Percentiles rank a stretch among this genome's conserved stretches.
Conservation (phyloP, 2,329 filamentous ascomycete genomes). For the Fusarium papillatum region DNA sequence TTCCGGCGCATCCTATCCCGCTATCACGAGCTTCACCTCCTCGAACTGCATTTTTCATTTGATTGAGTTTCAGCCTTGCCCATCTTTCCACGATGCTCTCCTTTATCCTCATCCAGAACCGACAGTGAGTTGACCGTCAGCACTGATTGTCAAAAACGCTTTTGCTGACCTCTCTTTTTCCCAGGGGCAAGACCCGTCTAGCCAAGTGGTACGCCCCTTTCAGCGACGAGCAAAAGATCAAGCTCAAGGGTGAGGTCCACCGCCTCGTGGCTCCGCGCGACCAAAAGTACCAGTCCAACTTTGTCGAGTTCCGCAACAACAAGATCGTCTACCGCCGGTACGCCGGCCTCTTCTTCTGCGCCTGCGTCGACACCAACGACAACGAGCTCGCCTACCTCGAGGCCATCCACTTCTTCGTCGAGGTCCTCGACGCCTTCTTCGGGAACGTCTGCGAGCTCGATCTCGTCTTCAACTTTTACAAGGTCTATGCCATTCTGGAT, state of each 20-base stretch:
- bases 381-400: slow-evolving; percentile 98
- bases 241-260: slow-evolving; percentile 98
- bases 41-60: slow-evolving; percentile 2
- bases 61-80: slow-evolving; percentile 11
- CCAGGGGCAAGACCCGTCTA: slow-evolving; percentile 95
- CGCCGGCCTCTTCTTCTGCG: slow-evolving; percentile 98
- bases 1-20: slow-evolving; percentile 34
- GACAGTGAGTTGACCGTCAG: slow-evolving; percentile 71
- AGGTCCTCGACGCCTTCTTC: slow-evolving; percentile 98
- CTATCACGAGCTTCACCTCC: slow-evolving; percentile 20
- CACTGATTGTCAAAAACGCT: not conserved
- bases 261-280: slow-evolving; percentile 97
- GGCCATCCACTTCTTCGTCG: slow-evolving; percentile 99
- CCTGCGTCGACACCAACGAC: slow-evolving; percentile 98
- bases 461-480: slow-evolving; percentile 85
- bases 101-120: slow-evolving; percentile 91
- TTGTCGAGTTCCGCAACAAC: slow-evolving; percentile 95
- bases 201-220: slow-evolving; percentile 99
- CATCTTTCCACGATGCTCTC: slow-evolving; percentile 70
- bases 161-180: slow-evolving; percentile 4
- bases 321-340: slow-evolving; percentile 99
- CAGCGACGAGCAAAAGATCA: slow-evolving; percentile 99
- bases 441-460: slow-evolving; percentile 99
- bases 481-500: slow-evolving; percentile 97
- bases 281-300: slow-evolving; percentile 99